Evolutionary conservation across 2,329 filamentous ascomycete species (phyloP).

Genomic region (Ascochyta clinopodiicola): DNA sequence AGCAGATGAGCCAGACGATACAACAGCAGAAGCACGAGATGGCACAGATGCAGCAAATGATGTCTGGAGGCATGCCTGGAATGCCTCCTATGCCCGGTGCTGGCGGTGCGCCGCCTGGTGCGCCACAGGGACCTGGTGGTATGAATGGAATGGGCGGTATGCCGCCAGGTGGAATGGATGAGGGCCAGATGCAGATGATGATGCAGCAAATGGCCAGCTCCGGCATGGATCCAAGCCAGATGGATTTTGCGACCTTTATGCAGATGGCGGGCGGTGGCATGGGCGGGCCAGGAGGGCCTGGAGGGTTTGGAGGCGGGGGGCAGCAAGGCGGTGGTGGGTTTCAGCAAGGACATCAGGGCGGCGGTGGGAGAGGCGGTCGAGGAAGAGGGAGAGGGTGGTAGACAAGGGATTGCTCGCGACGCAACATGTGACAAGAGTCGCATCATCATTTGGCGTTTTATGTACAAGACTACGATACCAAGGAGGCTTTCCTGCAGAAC

Average conservation of each 20-base stretch:
- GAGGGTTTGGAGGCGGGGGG: conserved; percentile 27
- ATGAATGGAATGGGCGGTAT: conserved; percentile 35
- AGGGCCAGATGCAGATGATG: conserved; percentile 65
- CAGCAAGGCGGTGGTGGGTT: conserved; percentile 37
- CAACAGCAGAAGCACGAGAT: conserved; percentile 77
- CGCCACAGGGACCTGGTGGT: conserved; percentile 39
- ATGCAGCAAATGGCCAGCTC: conserved; percentile 62
- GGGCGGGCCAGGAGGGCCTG: conserved; percentile 27
- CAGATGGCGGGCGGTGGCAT: conserved; percentile 44
- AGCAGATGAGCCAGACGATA: conserved; percentile 77
- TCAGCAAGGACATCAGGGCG: conserved; percentile 39
- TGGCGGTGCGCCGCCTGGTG: conserved; percentile 28
- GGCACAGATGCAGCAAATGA: conserved; percentile 67
- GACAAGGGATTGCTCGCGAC: neutral
- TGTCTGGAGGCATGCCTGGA: conserved; percentile 46
- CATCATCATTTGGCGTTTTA: conserved; percentile 25
- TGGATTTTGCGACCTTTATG: conserved; percentile 46
- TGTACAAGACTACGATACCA: conserved; percentile 26
- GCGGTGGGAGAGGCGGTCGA: conserved; percentile 35
- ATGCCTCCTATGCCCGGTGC: conserved; percentile 33
- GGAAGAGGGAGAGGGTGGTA: conserved; percentile 34
- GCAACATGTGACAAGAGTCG: neutral
- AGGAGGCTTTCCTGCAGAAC: conserved; percentile 14
- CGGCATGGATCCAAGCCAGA: conserved; percentile 49
- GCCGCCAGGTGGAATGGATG: conserved; percentile 52